These are phyloP conservation scores for Acmispon strigosus DNA, from an alignment of 306 rosid species.

Conservation along the genomic window DNA sequence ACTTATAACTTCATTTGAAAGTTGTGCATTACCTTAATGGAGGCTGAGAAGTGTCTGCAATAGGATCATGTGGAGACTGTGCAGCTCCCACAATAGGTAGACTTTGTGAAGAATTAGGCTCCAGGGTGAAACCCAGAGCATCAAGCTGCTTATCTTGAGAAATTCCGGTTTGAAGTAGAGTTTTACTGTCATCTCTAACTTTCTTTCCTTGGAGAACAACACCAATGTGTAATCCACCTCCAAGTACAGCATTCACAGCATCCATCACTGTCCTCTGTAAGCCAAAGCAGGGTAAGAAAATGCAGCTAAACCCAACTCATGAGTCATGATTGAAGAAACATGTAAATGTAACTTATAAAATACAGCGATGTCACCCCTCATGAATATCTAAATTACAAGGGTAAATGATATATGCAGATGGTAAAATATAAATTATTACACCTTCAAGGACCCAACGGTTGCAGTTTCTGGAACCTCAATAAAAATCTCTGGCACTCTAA, in stretches of 20 bases:
- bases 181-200: conserved; percentile 72
- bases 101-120: conserved; percentile 54
- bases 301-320: not conserved
- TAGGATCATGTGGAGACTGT: conserved; percentile 40
- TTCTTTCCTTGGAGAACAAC: conserved; percentile 82
- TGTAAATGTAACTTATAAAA: not conserved
- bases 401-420: not conserved
- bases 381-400: not conserved
- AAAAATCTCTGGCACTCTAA: conserved; percentile 87
- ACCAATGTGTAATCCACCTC: conserved; percentile 76
- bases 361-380: not conserved
- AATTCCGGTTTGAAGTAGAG: conserved; percentile 81
- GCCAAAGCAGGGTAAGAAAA: conserved; percentile 4
- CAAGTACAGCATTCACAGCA: conserved; percentile 77
- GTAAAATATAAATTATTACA: conserved; percentile 19
- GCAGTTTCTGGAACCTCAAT: conserved; percentile 88
- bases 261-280: conserved; percentile 82
- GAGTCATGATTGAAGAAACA: not conserved
- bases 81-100: conserved; percentile 35
- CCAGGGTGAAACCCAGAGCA: conserved; percentile 79
- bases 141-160: conserved; percentile 55
- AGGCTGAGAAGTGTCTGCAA: conserved; percentile 30
- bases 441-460: conserved; percentile 87
- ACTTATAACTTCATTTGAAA: not conserved
- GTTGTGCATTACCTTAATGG: conserved; percentile 43